Evolutionary conservation across 2,329 filamentous ascomycete genomes (phyloP), one percentile per base, ranked within the genome.

Genomic region (Emydomyces testavorans): DNA sequence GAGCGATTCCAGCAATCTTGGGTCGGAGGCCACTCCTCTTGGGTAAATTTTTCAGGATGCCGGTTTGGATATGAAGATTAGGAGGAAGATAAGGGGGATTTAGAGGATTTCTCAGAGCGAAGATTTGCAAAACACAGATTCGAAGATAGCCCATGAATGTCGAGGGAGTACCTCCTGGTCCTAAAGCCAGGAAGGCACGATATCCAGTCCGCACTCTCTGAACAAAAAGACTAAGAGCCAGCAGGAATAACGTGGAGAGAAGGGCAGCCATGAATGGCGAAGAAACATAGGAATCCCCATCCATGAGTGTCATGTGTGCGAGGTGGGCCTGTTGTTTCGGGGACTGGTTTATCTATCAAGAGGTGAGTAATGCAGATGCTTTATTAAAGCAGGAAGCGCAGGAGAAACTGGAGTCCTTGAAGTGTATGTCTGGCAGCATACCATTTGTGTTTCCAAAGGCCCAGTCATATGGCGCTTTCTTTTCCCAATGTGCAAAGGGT

Each of bases 81-180:
- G 71, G 64, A 4, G 78, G 73, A 1, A 77, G 56, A 1, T 67
- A 65, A 0, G 79, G 75, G 0, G 83, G 73, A 18, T 62, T 67
- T 57, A 84, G 79, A n/a, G 83, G 82, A 58, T 90, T 74, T 4
- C 78, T 75, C 3, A 92, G 72, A 29, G 78, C 76, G 70, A 87
- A 81, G 39, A 89, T 66, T 8, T 82, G 78, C 41, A 90, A 76
- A 64, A 79, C 77, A 53, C 81, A 82, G 63, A 92, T 80, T 48
- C 78, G 76, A 21, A 86, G 66, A 63, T 90, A 93, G 54, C 85
- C 86, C 4, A 66, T 54, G 35, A 84, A 76, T 0, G 83, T 92
- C 2, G 80, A 75, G 0, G 86, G 85, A 0, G 84, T 90, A 50
- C 86, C 86, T 20, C 86, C 86, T 0, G 85, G 85, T 0, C 86